These are phyloP conservation scores for Penicillium crustosum DNA, from an alignment of 2,329 filamentous ascomycete species.

Conservation along the genomic window DNA sequence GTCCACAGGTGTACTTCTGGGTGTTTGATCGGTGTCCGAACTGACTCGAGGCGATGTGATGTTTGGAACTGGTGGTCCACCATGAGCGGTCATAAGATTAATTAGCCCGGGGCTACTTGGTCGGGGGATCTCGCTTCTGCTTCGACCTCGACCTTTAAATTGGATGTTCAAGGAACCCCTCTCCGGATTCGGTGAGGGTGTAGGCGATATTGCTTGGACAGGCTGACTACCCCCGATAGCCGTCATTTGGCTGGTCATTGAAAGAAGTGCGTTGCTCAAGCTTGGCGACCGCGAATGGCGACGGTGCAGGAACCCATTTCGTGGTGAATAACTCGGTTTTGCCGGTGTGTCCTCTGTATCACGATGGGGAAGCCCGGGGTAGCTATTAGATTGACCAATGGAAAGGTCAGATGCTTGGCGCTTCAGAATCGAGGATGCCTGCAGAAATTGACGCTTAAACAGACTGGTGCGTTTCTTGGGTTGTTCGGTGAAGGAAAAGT, in stretches of 20 bases:
- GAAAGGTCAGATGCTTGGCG: constrained; percentile 40
- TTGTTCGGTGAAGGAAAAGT: constrained; percentile 37
- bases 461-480: constrained; percentile 49
- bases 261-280: constrained; percentile 45
- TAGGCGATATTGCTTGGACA: constrained; percentile 51
- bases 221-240: constrained; percentile 56
- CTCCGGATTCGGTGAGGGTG: constrained; percentile 41
- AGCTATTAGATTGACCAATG: constrained; percentile 30
- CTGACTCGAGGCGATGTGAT: constrained; percentile 46
- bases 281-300: constrained; percentile 37
- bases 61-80: constrained; percentile 59
- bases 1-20: constrained; percentile 15
- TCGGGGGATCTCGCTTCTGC: constrained; percentile 57
- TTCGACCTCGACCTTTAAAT: constrained; percentile 52
- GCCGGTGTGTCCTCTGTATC: constrained; percentile 24
- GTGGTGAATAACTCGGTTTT: constrained; percentile 37
- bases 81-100: constrained; percentile 57
- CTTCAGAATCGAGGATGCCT: constrained; percentile 48
- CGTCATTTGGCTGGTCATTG: constrained; percentile 48
- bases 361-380: constrained; percentile 22
- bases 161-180: constrained; percentile 48
- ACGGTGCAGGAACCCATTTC: constrained; percentile 38
- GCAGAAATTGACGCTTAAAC: constrained; percentile 44
- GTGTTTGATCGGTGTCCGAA: constrained; percentile 13
- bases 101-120: constrained; percentile 47